Evolutionary conservation across 345 rosid species (phyloP).

Genomic region (Eucalyptus curtisii): DNA sequence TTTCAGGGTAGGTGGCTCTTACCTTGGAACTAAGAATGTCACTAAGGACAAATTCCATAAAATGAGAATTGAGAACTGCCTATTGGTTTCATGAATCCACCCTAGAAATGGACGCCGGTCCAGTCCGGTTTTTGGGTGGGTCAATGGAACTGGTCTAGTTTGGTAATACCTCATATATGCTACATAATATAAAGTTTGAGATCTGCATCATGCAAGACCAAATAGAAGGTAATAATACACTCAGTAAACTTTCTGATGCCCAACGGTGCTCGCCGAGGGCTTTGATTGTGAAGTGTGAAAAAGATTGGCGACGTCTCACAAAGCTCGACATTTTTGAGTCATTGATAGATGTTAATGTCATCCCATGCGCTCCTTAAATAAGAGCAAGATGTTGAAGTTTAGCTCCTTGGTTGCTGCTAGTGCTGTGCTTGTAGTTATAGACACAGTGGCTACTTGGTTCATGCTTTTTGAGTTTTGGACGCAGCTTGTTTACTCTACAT

Average conservation of each 20-base stretch:
- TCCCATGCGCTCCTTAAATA: background rate
- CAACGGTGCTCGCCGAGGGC: background rate
- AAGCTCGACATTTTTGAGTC: background rate
- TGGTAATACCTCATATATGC: no score
- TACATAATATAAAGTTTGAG: no score
- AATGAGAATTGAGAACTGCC: no score
- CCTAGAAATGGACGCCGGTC: rapidly evolving
- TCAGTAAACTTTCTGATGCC: background rate
- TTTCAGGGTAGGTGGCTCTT: no score
- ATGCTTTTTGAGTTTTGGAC: background rate
- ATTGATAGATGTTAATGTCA: background rate
- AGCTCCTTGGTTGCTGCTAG: background rate
- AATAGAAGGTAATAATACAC: no score
- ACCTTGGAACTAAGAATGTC: no score
- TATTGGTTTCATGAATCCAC: no score
- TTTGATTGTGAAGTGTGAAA: background rate
- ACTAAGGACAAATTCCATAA: no score
- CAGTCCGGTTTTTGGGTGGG: rapidly evolving
- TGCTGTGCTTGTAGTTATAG: background rate
- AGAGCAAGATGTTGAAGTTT: background rate
- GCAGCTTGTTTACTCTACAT: background rate
- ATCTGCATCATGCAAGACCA: no score
- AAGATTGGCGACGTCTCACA: background rate
- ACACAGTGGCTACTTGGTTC: background rate
- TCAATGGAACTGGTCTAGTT: no score